Conservation (phyloP, 345 rosid genomes). For the Citrus unshiu region DNA sequence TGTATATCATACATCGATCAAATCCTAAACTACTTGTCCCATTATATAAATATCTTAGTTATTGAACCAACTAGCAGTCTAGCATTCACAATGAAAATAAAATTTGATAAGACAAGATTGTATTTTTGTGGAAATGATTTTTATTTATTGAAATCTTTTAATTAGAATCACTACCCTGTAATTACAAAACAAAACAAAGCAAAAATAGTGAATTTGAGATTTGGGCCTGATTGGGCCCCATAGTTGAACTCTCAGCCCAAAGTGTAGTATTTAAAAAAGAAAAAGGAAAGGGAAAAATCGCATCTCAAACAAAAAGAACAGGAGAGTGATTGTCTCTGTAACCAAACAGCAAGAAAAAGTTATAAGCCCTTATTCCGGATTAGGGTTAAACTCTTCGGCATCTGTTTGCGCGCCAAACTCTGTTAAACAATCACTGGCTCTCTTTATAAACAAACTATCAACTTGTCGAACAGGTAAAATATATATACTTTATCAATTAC, state of each 20-base stretch:
- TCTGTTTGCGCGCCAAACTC: conserved; percentile 42
- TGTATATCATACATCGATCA: too few relatives aligned
- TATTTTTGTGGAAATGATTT: too few relatives aligned
- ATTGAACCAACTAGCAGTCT: neutral
- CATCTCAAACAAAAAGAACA: neutral
- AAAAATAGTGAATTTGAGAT: too few relatives aligned
- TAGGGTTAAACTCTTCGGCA: conserved; percentile 41
- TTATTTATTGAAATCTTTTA: too few relatives aligned
- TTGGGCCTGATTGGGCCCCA: neutral
- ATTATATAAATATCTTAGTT: neutral
- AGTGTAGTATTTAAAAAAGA: too few relatives aligned
- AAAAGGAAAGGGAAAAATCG: neutral
- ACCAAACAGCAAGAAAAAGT: conserved; percentile 40
- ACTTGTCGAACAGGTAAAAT: conserved; percentile 17
- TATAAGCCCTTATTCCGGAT: conserved; percentile 36
- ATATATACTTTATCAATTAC: neutral
- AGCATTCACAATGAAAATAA: neutral
- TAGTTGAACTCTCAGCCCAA: neutral
- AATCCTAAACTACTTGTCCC: neutral
- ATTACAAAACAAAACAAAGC: too few relatives aligned
- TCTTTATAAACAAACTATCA: neutral
- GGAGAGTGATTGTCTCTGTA: conserved; percentile 28
- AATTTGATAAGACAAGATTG: too few relatives aligned
- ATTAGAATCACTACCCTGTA: too few relatives aligned
- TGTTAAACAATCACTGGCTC: conserved; percentile 9